phyloP scores from a whole-genome alignment of 2,329 filamentous ascomycete species.

The Ophioceras dolichostomum region DNA sequence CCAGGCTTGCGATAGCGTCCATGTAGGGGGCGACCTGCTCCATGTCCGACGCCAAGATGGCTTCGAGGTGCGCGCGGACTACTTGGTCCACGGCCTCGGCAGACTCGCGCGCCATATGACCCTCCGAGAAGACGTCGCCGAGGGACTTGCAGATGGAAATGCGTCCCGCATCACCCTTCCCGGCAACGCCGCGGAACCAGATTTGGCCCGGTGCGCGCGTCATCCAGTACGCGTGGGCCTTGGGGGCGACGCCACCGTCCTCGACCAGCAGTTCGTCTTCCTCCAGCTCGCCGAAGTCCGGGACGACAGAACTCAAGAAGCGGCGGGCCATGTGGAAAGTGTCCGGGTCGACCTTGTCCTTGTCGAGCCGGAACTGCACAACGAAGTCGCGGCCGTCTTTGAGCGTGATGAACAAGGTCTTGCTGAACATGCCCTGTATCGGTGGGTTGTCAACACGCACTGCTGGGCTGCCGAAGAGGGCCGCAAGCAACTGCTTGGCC shows the following conservation, averaged over 20 bases:
- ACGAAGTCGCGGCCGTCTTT: conserved; percentile 7
- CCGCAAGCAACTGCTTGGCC: conserved; percentile 12
- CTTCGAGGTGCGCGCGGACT: conserved; percentile 10
- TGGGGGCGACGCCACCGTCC: too few relatives aligned
- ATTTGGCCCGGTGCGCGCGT: conserved; percentile 10
- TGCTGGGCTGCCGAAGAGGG: conserved; percentile 12
- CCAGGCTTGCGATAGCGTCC: conserved; percentile 1
- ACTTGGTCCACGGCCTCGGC: conserved; percentile 7
- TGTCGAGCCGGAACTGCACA: conserved; percentile 12
- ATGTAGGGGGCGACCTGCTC: conserved; percentile 10
- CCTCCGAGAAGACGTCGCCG: conserved; percentile 11
- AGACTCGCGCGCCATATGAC: conserved; percentile 8
- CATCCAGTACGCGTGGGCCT: conserved; percentile 8
- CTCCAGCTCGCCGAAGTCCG: conserved; percentile 4
- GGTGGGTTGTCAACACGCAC: conserved; percentile 13
- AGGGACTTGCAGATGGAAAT: conserved; percentile 11
- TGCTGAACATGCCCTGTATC: conserved; percentile 16
- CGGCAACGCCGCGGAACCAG: conserved; percentile 10
- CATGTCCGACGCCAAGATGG: conserved; percentile 10
- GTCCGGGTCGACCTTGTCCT: conserved; percentile 8
- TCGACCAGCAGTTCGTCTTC: conserved; percentile 8
- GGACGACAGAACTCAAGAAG: conserved; percentile 6
- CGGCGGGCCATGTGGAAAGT: conserved; percentile 7
- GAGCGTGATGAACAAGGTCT: conserved; percentile 12
- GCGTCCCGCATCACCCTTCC: conserved; percentile 10